These are phyloP conservation scores for Fusarium sp. DNA, from an alignment of 2,329 filamentous ascomycete species.

Conservation along the genomic window DNA sequence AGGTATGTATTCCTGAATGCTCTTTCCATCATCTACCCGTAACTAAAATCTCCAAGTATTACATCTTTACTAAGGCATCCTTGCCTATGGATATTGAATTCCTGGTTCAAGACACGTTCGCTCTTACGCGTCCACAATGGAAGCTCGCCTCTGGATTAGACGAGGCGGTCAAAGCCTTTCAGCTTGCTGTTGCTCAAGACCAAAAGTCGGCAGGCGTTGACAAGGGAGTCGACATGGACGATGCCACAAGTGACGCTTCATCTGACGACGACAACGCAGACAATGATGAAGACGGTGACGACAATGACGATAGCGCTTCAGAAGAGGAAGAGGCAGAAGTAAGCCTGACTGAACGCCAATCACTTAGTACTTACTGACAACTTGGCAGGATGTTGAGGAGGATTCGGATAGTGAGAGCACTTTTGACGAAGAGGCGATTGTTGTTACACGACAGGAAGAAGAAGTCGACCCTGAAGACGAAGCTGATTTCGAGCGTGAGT, in stretches of 20 bases:
- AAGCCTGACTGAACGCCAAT: slow-evolving; percentile 13
- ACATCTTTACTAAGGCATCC: slow-evolving; percentile 89
- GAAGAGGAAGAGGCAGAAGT: slow-evolving; percentile 71
- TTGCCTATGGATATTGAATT: slow-evolving; percentile 98
- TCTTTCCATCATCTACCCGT: not conserved
- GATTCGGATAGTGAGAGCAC: slow-evolving; percentile 69
- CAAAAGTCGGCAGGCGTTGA: slow-evolving; percentile 83
- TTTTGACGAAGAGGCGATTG: slow-evolving; percentile 87
- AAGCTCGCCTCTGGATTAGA: slow-evolving; percentile 83
- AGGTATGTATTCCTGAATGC: slow-evolving; percentile 61
- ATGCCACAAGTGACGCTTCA: slow-evolving; percentile 74
- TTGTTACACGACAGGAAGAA: slow-evolving; percentile 92
- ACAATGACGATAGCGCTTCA: slow-evolving; percentile 70
- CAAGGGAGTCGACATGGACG: slow-evolving; percentile 77
- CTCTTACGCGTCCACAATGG: slow-evolving; percentile 89
- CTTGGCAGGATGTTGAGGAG: slow-evolving; percentile 60
- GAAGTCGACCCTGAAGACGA: slow-evolving; percentile 93
- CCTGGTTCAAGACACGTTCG: slow-evolving; percentile 91
- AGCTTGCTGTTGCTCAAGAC: slow-evolving; percentile 88
- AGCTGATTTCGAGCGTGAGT: slow-evolving; percentile 97
- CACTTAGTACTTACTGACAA: slow-evolving; percentile 11
- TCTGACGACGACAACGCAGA: slow-evolving; percentile 83
- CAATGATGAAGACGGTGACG: slow-evolving; percentile 73
- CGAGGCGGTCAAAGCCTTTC: slow-evolving; percentile 86
- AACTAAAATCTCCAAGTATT: slow-evolving; percentile 70